phyloP scores from a whole-genome alignment of 441 rosid species.

The Euphorbia celastroides region DNA sequence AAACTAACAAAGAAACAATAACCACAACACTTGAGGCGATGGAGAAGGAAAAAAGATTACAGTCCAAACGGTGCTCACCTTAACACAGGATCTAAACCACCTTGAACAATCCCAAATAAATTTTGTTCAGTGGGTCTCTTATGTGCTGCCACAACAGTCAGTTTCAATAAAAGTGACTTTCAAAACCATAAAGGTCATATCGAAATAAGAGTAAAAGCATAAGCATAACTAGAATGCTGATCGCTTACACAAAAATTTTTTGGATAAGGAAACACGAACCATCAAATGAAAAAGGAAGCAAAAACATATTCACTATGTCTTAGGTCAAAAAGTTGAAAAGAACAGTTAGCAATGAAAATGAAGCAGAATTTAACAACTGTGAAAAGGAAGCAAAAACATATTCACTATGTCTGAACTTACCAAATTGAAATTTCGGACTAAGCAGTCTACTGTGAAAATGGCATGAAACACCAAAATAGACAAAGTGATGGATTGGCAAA shows the following conservation, averaged over 20 bases:
- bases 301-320: background rate
- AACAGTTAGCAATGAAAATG: background rate
- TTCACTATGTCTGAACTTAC: no score
- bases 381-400: no score
- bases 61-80: conserved; percentile 35
- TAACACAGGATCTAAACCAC: conserved; percentile 63
- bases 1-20: conserved; percentile 2
- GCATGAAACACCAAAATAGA: background rate
- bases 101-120: conserved; percentile 74
- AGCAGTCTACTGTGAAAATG: background rate
- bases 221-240: background rate
- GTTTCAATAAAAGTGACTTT: background rate
- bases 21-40: background rate
- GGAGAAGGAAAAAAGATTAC: conserved; percentile 7
- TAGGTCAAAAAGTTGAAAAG: background rate
- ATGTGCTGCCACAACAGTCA: conserved; percentile 44
- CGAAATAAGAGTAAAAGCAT: background rate
- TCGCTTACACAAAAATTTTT: background rate
- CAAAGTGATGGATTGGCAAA: background rate
- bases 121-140: conserved; percentile 62
- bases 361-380: no score
- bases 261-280: background rate
- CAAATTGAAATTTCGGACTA: no score
- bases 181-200: background rate
- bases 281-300: background rate